Evolutionary conservation across 345 rosid genomes (phyloP), one percentile per base, ranked within the genome.

Genomic region (Salix exigua): DNA sequence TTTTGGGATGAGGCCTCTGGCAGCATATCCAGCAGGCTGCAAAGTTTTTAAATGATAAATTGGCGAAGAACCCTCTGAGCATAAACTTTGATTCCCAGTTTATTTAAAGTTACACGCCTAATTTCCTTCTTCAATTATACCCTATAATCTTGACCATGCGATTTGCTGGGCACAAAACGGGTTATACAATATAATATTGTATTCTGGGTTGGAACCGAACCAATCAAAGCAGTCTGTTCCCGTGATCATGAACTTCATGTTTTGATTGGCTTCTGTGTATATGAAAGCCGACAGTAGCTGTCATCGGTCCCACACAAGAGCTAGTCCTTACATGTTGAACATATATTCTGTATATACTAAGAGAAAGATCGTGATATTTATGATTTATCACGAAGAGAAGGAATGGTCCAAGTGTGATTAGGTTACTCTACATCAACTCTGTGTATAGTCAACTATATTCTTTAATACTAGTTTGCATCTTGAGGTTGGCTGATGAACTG

Each of bases 401-500:
- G 37, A 33, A 33, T 8, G 1, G 60, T n/a, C 21, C 11, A 48
- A 16, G 53, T 48, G 19, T 16, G 7, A 13, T 48, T 1, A 48
- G 53, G 16, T 14, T 5, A 48, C 6, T 14, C 18, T 16, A 14
- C 16, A 14, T 48, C 18, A 48, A 51, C 60, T 51, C 11, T 19
- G 13, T 33, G 6, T 16, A 7, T 5, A 10, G 72, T 73, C 72
- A 77, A 69, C 61, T 35, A 21, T 37, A 25, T 19, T 44, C 26
- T 65, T 63, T 26, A 19, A 6, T 44, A 50, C 2, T 14, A 42
- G 28, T 33, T 8, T 26, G 65, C 58, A 28, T 66, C 53, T 26
- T 69, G 11, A 26, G 13, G 72, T 40, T 73, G 75, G 75, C 35
- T 73, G 72, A 73, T 70, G 71, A 55, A 21, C 69, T 66, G 76